Evolutionary conservation across 495 filamentous ascomycete species (phyloP).

Genomic region (Daldinia vernicosa): DNA sequence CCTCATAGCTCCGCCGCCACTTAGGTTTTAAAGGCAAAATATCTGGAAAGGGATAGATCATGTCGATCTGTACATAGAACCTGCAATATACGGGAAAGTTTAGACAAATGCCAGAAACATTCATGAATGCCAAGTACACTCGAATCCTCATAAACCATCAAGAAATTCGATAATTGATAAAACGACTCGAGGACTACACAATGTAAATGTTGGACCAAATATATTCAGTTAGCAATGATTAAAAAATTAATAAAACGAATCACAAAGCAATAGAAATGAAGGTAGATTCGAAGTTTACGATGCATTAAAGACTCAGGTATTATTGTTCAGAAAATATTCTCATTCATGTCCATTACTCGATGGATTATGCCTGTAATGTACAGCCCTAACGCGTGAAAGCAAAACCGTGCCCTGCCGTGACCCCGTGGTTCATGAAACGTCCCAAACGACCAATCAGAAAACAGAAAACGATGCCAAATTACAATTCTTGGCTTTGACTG

Average conservation of each 20-base stretch:
- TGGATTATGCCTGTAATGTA: conserved; percentile 78
- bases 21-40: conserved; percentile 54
- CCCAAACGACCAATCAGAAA: conserved; percentile 77
- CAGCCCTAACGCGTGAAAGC: conserved; percentile 82
- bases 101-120: conserved; percentile 1
- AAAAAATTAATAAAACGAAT: too few species aligned
- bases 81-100: conserved; percentile 22
- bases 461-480: conserved; percentile 64
- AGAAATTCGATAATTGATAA: too few species aligned
- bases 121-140: background rate
- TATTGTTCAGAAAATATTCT: conserved; percentile 56
- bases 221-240: too few species aligned
- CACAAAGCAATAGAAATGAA: background rate
- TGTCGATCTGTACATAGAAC: conserved; percentile 42
- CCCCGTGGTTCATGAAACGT: conserved; percentile 79
- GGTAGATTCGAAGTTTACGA: background rate
- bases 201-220: background rate
- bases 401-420: conserved; percentile 86
- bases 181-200: background rate
- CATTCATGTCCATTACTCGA: conserved; percentile 74
- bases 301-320: conserved; percentile 1
- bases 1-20: conserved; percentile 52
- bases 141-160: background rate
- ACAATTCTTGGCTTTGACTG: conserved; percentile 95
- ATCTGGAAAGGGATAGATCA: conserved; percentile 8